Evolutionary conservation across 148 eudicot genomes (phyloP).

Genomic region (Chenopodium suecicum): DNA sequence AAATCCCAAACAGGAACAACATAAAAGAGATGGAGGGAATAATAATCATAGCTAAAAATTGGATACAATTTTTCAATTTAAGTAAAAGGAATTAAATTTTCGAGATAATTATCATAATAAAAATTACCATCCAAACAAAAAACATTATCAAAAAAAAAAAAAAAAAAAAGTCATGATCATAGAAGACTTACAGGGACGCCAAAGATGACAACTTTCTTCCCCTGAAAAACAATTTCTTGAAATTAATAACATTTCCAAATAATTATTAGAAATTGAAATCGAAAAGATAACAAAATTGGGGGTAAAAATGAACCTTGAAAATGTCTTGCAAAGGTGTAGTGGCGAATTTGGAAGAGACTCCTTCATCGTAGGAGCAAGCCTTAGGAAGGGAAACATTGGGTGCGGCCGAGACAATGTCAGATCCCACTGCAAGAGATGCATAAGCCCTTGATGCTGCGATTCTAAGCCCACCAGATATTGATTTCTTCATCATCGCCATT

Average conservation of each 20-base stretch:
- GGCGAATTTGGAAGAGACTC: constrained; percentile 79
- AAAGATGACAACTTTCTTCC: constrained; percentile 87
- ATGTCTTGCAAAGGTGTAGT: constrained; percentile 72
- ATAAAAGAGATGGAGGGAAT: no score
- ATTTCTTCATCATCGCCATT: constrained; percentile 43
- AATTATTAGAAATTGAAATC: neutral
- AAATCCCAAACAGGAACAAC: no score
- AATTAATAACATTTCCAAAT: neutral
- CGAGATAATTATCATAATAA: no score
- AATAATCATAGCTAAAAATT: no score
- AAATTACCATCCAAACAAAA: neutral
- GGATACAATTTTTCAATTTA: neutral
- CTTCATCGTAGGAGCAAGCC: constrained; percentile 93
- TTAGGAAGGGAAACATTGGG: constrained; percentile 80
- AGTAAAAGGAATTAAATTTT: neutral
- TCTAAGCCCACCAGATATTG: constrained; percentile 34
- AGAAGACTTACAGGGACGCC: constrained; percentile 88
- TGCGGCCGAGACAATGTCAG: constrained; percentile 76
- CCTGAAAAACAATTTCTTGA: constrained; percentile 43
- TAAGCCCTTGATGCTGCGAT: constrained; percentile 43
- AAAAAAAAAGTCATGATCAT: neutral
- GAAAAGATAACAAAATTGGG: neutral
- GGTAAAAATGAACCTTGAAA: constrained; percentile 54
- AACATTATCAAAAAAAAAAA: neutral
- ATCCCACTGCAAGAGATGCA: constrained; percentile 72